Percentiles rank a stretch among this genome's conserved stretches.
Evolutionary conservation across 257 asterid genomes (phyloP).

Genomic region (Misopates orontium): DNA sequence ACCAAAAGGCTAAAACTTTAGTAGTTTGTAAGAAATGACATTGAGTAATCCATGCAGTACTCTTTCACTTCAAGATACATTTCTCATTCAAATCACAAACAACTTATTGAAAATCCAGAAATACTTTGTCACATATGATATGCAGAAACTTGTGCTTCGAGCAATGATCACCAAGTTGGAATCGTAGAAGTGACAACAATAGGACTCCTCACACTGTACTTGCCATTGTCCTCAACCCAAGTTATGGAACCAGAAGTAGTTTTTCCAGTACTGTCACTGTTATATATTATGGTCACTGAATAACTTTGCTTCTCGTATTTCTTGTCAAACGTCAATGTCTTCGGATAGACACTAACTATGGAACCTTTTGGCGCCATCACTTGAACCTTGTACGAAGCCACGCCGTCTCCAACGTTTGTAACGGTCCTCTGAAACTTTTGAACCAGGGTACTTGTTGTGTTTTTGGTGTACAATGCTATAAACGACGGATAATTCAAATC

Average conservation of each 20-base stretch:
- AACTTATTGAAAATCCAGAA: too few species aligned
- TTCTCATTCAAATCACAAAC: too few species aligned
- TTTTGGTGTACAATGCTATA: constrained; percentile 24
- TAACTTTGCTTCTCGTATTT: constrained; percentile 37
- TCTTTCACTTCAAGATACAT: too few species aligned
- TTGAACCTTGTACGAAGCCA: constrained; percentile 26
- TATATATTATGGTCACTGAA: constrained; percentile 27
- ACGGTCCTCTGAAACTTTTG: constrained; percentile 29
- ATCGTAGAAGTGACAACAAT: constrained; percentile 34
- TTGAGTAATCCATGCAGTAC: too few species aligned
- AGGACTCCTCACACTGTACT: constrained; percentile 47
- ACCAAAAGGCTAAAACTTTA: too few species aligned
- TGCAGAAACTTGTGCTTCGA: too few species aligned
- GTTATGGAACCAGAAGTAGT: constrained; percentile 39
- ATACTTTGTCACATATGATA: too few species aligned
- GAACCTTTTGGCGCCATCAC: constrained; percentile 23
- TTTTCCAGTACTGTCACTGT: constrained; percentile 3
- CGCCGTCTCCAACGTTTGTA: constrained; percentile 36
- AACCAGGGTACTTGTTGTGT: background rate
- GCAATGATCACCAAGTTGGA: background rate
- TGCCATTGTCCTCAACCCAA: constrained; percentile 47
- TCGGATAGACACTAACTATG: constrained; percentile 23
- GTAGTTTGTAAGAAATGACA: too few species aligned
- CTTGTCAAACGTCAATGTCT: constrained; percentile 29
- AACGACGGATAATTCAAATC: constrained; percentile 48